Evolutionary conservation across 148 eudicot genomes (phyloP).

Genomic region (Rheum nobile): DNA sequence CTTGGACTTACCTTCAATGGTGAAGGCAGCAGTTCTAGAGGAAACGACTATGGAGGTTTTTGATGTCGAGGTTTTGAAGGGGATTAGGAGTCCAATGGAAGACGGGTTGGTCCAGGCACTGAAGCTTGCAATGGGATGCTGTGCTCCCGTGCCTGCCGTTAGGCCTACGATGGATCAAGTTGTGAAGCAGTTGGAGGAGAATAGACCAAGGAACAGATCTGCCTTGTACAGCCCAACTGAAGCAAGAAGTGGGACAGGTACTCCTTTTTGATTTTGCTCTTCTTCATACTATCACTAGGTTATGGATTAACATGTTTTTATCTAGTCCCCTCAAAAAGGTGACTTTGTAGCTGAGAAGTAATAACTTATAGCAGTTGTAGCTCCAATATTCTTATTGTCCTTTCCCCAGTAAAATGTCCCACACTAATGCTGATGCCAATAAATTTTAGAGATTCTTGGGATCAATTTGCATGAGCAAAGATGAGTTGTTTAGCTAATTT

Average conservation of each 20-base stretch:
- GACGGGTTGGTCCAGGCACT: conserved; percentile 88
- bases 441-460: background rate
- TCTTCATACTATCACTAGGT: background rate
- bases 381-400: background rate
- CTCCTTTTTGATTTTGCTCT: conserved; percentile 43
- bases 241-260: conserved; percentile 78
- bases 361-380: background rate
- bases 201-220: conserved; percentile 83
- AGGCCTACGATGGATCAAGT: conserved; percentile 95
- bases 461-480: background rate
- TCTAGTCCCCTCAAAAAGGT: background rate
- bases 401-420: background rate
- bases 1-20: conserved; percentile 77
- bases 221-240: conserved; percentile 94
- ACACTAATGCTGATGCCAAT: background rate
- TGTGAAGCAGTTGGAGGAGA: conserved; percentile 89
- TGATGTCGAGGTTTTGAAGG: conserved; percentile 79
- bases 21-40: conserved; percentile 88
- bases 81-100: conserved; percentile 91
- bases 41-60: conserved; percentile 96
- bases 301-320: background rate
- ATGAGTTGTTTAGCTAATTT: background rate
- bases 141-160: conserved; percentile 76
- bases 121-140: conserved; percentile 96
- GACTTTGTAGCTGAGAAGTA: background rate